Conservation (phyloP, 192 early-diverging fungal genomes). For the Chytriomyces confervae region DNA sequence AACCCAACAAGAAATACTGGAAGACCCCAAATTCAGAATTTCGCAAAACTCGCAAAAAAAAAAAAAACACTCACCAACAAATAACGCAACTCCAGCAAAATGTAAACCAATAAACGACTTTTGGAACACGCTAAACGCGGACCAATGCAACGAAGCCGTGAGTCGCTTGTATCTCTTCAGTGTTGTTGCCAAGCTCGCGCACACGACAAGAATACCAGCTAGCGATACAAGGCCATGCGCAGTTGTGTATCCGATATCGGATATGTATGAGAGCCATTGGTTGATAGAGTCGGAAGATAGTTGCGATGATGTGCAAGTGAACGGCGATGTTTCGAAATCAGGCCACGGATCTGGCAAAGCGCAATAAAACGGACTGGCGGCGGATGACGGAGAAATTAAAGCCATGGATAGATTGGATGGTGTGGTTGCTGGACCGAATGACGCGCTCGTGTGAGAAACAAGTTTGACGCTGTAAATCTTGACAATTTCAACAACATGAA, state of each 20-base stretch:
- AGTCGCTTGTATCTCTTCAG: constrained; percentile 3
- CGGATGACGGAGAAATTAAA: no score
- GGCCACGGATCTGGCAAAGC: no score
- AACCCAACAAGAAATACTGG: constrained; percentile 25
- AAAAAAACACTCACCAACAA: neutral
- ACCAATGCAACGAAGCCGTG: constrained; percentile 4
- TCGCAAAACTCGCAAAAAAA: neutral
- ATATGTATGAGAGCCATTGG: constrained; percentile 20
- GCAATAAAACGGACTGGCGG: no score
- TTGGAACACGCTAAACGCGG: constrained; percentile 8
- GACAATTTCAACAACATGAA: neutral
- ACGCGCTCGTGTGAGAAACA: no score
- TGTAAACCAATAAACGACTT: constrained; percentile 4
- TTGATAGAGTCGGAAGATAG: neutral
- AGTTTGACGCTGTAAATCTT: neutral
- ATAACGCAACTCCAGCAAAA: neutral
- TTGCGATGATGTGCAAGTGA: no score
- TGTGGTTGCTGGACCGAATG: no score
- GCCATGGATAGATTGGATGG: no score
- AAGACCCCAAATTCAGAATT: neutral
- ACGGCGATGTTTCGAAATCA: no score
- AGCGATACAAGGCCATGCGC: constrained; percentile 21
- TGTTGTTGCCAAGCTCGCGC: neutral
- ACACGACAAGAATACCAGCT: neutral
- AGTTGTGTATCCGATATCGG: constrained; percentile 30